These are phyloP conservation scores for Colletotrichum brevisporum DNA, from an alignment of 2,329 filamentous ascomycete genomes.

Conservation along the genomic window DNA sequence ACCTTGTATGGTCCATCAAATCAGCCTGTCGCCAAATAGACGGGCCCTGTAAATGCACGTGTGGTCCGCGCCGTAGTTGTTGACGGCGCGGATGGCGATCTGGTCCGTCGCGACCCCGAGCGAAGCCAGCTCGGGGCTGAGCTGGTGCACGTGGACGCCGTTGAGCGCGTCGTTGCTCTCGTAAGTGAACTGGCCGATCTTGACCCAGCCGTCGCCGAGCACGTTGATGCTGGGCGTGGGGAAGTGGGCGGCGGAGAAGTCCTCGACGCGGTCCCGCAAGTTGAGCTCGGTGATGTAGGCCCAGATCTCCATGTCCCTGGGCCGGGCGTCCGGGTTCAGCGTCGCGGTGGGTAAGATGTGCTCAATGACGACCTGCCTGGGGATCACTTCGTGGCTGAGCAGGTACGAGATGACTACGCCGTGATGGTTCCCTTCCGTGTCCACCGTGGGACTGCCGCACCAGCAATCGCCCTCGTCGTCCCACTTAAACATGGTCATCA, in stretches of 20 bases:
- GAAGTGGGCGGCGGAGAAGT: slow-evolving; percentile 61
- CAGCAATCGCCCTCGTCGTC: slow-evolving; percentile 88
- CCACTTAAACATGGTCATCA: slow-evolving; percentile 78
- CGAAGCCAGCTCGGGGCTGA: slow-evolving; percentile 64
- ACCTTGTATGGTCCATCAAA: neutral
- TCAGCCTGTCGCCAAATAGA: slow-evolving; percentile 64
- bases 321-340: slow-evolving; percentile 73
- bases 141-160: slow-evolving; percentile 65
- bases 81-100: slow-evolving; percentile 68
- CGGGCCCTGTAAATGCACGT: slow-evolving; percentile 77
- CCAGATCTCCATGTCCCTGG: slow-evolving; percentile 79
- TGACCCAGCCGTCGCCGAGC: slow-evolving; percentile 61
- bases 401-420: slow-evolving; percentile 77
- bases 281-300: slow-evolving; percentile 66
- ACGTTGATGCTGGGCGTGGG: slow-evolving; percentile 47
- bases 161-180: slow-evolving; percentile 59
- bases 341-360: slow-evolving; percentile 76
- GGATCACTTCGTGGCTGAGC: slow-evolving; percentile 70
- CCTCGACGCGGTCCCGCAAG: slow-evolving; percentile 55
- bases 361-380: slow-evolving; percentile 79
- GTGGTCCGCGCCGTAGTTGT: slow-evolving; percentile 73
- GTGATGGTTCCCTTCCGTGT: slow-evolving; percentile 59
- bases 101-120: slow-evolving; percentile 65
- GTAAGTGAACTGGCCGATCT: slow-evolving; percentile 71
- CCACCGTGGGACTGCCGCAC: slow-evolving; percentile 72